These are phyloP conservation scores for Calonectria ilicicola DNA, from an alignment of 2,329 filamentous ascomycete species.

Conservation along the genomic window DNA sequence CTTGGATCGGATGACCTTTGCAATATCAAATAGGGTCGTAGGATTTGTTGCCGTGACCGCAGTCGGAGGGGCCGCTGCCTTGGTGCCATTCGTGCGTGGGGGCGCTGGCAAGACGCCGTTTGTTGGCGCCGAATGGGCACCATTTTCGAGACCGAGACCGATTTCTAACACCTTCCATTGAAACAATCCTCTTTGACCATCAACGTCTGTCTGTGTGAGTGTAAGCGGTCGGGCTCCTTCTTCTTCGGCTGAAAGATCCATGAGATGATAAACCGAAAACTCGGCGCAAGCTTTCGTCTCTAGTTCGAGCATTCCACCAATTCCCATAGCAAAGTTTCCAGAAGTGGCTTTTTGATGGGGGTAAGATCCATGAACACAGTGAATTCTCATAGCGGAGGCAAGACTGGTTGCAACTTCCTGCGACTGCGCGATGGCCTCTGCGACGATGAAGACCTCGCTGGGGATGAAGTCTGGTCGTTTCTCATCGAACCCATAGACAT, in stretches of 20 bases:
- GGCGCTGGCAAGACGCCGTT: neutral
- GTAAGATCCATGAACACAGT: neutral
- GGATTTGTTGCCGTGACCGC: neutral
- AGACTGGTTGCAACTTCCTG: neutral
- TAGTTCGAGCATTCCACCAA: neutral
- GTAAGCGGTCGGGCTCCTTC: neutral
- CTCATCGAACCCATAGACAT: neutral
- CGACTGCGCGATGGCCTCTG: neutral
- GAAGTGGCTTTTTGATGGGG: neutral
- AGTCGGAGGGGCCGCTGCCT: neutral
- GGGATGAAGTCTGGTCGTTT: neutral
- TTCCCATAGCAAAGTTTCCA: constrained; percentile 4
- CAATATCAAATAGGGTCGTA: neutral
- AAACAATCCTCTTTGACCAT: neutral
- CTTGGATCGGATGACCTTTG: constrained; percentile 57
- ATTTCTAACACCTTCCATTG: neutral
- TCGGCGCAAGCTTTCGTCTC: constrained; percentile 6
- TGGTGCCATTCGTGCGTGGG: neutral
- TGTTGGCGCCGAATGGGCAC: neutral
- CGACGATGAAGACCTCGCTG: neutral
- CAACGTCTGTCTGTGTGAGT: neutral
- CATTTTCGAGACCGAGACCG: neutral
- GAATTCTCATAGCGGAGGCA: neutral
- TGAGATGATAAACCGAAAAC: constrained; percentile 10
- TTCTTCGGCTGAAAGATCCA: neutral